These are phyloP conservation scores for Zalaria sp. DNA, from an alignment of 2,329 filamentous ascomycete genomes.

Conservation along the genomic window DNA sequence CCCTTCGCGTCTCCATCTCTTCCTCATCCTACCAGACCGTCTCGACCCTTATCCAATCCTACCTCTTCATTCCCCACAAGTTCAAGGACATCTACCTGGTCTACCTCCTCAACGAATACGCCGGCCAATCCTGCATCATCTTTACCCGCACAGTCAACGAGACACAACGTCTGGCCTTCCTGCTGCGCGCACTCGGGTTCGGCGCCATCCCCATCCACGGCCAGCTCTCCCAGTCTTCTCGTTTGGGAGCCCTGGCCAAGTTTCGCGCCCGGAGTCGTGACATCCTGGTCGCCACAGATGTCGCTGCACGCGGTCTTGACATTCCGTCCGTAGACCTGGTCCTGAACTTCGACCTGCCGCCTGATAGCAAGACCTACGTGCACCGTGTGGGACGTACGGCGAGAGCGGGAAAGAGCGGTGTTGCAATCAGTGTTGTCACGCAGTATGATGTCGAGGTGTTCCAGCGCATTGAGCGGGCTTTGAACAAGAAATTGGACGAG, in stretches of 20 bases:
- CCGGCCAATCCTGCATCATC: slow-evolving; percentile 75
- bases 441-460: slow-evolving; percentile 59
- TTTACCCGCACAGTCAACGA: slow-evolving; percentile 90
- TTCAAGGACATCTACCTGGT: slow-evolving; percentile 86
- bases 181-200: slow-evolving; percentile 75
- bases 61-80: slow-evolving; percentile 71
- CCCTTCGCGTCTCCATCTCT: slow-evolving; percentile 68
- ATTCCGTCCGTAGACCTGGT: slow-evolving; percentile 85
- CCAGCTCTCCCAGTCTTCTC: slow-evolving; percentile 74
- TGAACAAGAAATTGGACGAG: slow-evolving; percentile 62
- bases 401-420: slow-evolving; percentile 70
- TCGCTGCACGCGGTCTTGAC: slow-evolving; percentile 85
- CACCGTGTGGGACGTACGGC: slow-evolving; percentile 82
- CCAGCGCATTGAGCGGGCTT: slow-evolving; percentile 65
- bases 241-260: slow-evolving; percentile 78
- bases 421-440: slow-evolving; percentile 68
- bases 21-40: slow-evolving; percentile 83
- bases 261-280: slow-evolving; percentile 70
- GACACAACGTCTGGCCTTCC: slow-evolving; percentile 68
- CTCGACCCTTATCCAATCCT: slow-evolving; percentile 72
- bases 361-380: slow-evolving; percentile 80
- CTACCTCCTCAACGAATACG: slow-evolving; percentile 71
- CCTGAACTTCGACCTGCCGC: slow-evolving; percentile 71
- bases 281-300: slow-evolving; percentile 84
- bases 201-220: slow-evolving; percentile 73